These are phyloP conservation scores for Recurvomyces mirabilis DNA, from an alignment of 495 filamentous ascomycete species.

Conservation along the genomic window DNA sequence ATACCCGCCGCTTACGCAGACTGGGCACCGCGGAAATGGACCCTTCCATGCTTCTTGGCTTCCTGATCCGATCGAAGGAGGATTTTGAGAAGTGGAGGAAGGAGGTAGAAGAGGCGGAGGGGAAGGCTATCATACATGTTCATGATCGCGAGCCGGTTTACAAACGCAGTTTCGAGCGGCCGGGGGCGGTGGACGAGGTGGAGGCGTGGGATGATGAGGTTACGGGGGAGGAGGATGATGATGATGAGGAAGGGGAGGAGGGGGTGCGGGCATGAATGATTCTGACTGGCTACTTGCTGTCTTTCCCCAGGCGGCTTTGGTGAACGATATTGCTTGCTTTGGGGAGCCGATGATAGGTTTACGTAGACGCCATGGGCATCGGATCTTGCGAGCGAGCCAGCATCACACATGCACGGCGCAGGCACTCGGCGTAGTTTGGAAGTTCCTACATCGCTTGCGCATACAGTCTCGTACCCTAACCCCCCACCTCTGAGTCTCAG, in stretches of 20 bases:
- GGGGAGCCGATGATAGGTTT: not conserved
- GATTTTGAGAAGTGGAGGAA: conserved; percentile 79
- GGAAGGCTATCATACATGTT: conserved; percentile 78
- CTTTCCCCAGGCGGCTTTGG: not conserved
- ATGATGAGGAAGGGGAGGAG: conserved; percentile 4
- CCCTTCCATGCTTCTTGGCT: conserved; percentile 97
- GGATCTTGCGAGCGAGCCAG: too few relatives aligned
- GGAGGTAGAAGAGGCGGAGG: conserved; percentile 49
- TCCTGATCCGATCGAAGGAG: conserved; percentile 67
- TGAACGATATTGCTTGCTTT: too few relatives aligned
- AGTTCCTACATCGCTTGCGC: too few relatives aligned
- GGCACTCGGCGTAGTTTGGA: too few relatives aligned
- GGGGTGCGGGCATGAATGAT: not conserved
- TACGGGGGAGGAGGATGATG: conserved; percentile 35
- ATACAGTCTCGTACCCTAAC: too few relatives aligned
- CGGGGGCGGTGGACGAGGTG: conserved; percentile 77
- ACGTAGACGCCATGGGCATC: not conserved
- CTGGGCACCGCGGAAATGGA: conserved; percentile 89
- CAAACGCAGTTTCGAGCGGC: conserved; percentile 36
- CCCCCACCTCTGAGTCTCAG: too few relatives aligned
- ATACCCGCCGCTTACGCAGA: conserved; percentile 72
- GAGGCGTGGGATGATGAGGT: conserved; percentile 67
- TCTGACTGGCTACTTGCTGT: not conserved
- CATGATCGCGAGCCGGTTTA: conserved; percentile 52
- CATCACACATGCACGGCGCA: too few relatives aligned